Base-by-base conservation (phyloP, 2,329 filamentous ascomycete genomes). In the Penicillium glabrum region DNA sequence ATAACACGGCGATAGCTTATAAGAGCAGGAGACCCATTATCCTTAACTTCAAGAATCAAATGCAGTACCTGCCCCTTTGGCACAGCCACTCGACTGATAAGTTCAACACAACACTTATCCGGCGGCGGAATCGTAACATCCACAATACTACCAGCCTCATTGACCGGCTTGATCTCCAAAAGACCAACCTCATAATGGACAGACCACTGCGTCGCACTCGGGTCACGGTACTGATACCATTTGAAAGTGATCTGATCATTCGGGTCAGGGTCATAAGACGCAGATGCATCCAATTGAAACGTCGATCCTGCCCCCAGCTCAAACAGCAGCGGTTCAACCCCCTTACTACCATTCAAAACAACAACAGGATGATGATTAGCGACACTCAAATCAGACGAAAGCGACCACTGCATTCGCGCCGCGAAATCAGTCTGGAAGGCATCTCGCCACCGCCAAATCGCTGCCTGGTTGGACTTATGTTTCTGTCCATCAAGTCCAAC, bases 361-460 rank as follows among this genome's bases (percentile, higher is more conserved):
- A 62, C 54, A 21, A 66, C 57, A 29, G 64, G 64, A 23, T 65
- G 60, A 31, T 69, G 64, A 29, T 69, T 68, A 31, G 56, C 57
- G 59, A 48, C 67, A 59, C 60, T 39, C 13, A 53, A 19, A 35
- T 63, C 45, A 26, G 57, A 29, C 1, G 59, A 56, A 3, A 77
- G 67, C 14, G 71, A 80, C 82, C 73, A 83, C 63, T 75, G 77
- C 62, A 80, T 81, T 26, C 72, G 70, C 24, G 74, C 81, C 10
- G 72, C 80, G 64, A 79, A 83, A 53, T 83, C 80, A 47, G 79
- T 77, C 65, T 83, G 80, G 55, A 78, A 83, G 0, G 80, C 79
- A 51, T 78, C 70, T 14, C 80, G 67, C 82, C 80, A 83, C n/a
- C 81, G 71, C 80, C 81, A 83, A 31, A 83, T 78, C 0, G 79